Base-by-base conservation (phyloP, 106 monocot species). In the Alisma plantagoaquatica region DNA sequence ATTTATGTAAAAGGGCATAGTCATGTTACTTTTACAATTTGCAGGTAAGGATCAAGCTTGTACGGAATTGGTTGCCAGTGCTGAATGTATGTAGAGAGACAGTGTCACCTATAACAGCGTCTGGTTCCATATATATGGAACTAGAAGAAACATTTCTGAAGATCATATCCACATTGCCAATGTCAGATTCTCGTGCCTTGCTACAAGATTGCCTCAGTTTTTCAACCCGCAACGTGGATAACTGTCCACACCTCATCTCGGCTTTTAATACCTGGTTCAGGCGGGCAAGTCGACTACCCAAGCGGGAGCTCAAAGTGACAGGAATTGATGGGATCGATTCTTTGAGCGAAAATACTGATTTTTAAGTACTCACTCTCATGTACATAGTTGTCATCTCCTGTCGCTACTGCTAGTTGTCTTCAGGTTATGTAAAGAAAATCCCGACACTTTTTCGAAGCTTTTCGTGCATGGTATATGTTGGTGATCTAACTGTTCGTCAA, bases 231-330 rank as follows among this genome's bases (percentile, higher is more conserved):
- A 78, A 81, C 51, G 54, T 83, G 3, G 88, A 86, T 5, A 78
- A 81, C 18, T 96, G 88, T 49, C 75, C 83, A 3, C 94, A 96
- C 59, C 49, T 96, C 42, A 46, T 73, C 7, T 68, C 65, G 0
- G 94, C 94, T 60, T 96, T 96, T 53, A 76, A 75, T 8, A 84
- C 84, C 23, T 96, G 88, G 94, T 88, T 96, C 70, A 51, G 78
- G 24, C 70, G 94, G 2, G 94, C 94, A 2, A 80, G 78, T 28
- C 50, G 77, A 21, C 18, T 33, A 38, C 35, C n/a, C n/a, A n/a
- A n/a, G n/a, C n/a, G n/a, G n/a, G n/a, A n/a, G n/a, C n/a, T n/a
- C n/a, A n/a, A n/a, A n/a, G n/a, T n/a, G n/a, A n/a, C n/a, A n/a
- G n/a, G n/a, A n/a, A n/a, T n/a, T n/a, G n/a, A n/a, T n/a, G n/a